phyloP scores from a whole-genome alignment of 352 stramenopile genomes.

The Globisporangium orthogonon region DNA sequence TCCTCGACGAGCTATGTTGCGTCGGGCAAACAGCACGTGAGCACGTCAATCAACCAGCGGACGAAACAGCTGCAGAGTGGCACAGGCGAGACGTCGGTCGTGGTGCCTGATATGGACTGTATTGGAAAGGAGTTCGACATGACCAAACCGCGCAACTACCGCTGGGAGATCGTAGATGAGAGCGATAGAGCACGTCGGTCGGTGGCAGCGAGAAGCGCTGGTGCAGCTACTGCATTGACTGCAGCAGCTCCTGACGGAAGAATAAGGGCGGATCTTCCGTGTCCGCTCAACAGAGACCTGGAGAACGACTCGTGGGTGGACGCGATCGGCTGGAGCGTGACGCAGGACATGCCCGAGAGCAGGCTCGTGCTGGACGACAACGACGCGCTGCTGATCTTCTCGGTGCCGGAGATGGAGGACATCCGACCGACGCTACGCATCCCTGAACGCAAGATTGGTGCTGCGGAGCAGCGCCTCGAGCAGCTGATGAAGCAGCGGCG shows the following conservation, averaged over 20 bases:
- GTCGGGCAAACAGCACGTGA: background rate
- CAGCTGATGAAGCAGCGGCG: conserved; percentile 67
- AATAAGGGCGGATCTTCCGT: conserved; percentile 16
- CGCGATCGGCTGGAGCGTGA: conserved; percentile 76
- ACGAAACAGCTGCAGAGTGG: background rate
- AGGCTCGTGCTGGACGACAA: conserved; percentile 83
- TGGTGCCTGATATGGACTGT: background rate
- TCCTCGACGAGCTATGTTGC: background rate
- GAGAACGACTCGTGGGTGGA: conserved; percentile 65
- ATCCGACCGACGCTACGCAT: conserved; percentile 76
- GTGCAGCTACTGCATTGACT: background rate
- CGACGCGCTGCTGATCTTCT: conserved; percentile 72
- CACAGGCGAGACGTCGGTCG: background rate
- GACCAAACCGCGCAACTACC: conserved; percentile 66
- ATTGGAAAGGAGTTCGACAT: conserved; percentile 47
- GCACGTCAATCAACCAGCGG: background rate
- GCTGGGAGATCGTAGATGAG: conserved; percentile 17
- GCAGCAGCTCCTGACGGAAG: background rate
- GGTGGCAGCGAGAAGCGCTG: no score
- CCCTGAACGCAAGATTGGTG: conserved; percentile 74
- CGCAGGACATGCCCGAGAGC: conserved; percentile 73
- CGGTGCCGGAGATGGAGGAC: conserved; percentile 71
- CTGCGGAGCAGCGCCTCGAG: conserved; percentile 61
- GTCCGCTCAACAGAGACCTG: conserved; percentile 64
- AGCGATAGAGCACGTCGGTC: background rate